Base-by-base conservation (phyloP, 116 monocot species). In the Cymodocea nodosa region DNA sequence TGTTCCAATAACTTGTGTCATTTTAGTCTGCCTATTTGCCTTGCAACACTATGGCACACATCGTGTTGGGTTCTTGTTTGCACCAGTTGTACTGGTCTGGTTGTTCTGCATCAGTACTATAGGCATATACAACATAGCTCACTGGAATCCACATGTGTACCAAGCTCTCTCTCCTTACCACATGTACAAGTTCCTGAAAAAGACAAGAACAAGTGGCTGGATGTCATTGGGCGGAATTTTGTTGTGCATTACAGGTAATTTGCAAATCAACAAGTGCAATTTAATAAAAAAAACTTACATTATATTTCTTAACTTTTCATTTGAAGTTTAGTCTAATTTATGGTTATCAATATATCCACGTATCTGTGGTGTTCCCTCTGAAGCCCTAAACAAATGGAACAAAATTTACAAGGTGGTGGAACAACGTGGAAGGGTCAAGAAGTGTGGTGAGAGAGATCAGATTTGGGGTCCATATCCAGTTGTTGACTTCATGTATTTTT, bases 221-320 rank as follows among this genome's bases (percentile, higher is more conserved):
- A 94, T 94, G 94, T 94, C 94, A 13, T 80, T 94, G 61, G 94
- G 94, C 56, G 94, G 94, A 66, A 94, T 94, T 63, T 74, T 94
- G 18, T 80, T 94, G 39, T 90, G 89, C 75, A 85, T 90, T 63
- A 94, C 89, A 81, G 89, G 89, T 94, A 70, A 65, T 3, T 39
- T 75, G 36, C 18, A 11, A 51, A 49, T 4, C 2, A 66, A 30
- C 50, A 30, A n/a, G 9, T 4, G 10, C 51, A 5, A 52, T 2
- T 16, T n/a, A n/a, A 37, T n/a, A 14, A 18, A 62, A 62, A 18
- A 10, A 0, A 5, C 3, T 30, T 30, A 30, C 3, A 3, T 30
- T 30, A 30, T 30, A 30, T 30, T 30, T 35, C 16, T n/a, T 60
- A 17, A 7, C 19, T 36, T 62, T 62, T 62, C 56, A 57, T 57